Percentiles rank a stretch among this genome's conserved stretches.
These are phyloP conservation scores for Vitis rupestris DNA, from an alignment of 164 flowering plant species.

Conservation along the genomic window DNA sequence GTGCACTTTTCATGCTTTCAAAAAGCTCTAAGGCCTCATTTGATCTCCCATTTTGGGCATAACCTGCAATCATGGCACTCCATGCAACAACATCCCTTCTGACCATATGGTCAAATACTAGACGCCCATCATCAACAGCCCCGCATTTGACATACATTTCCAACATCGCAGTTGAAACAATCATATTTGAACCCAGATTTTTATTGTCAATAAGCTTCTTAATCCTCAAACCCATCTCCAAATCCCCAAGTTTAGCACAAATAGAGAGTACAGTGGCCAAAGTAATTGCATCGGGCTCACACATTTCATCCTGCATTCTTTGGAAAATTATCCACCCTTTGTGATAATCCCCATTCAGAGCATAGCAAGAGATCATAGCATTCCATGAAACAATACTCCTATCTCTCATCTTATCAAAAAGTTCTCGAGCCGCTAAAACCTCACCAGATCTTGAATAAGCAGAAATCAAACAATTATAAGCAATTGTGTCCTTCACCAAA, in stretches of 20 bases:
- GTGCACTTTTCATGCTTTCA: background rate
- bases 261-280: slow-evolving; percentile 44
- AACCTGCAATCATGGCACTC: slow-evolving; percentile 54
- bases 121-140: slow-evolving; percentile 41
- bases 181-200: slow-evolving; percentile 25
- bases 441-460: slow-evolving; percentile 41
- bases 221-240: slow-evolving; percentile 10
- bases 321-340: slow-evolving; percentile 41
- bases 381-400: slow-evolving; percentile 24
- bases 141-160: slow-evolving; percentile 60
- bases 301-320: slow-evolving; percentile 21
- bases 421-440: slow-evolving; percentile 30
- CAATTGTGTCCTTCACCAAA: slow-evolving; percentile 35
- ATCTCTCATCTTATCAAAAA: slow-evolving; percentile 36
- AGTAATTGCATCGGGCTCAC: slow-evolving; percentile 36
- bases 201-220: slow-evolving; percentile 37
- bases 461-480: slow-evolving; percentile 47
- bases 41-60: slow-evolving; percentile 51
- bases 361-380: slow-evolving; percentile 48
- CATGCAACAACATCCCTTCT: slow-evolving; percentile 46
- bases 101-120: slow-evolving; percentile 40
- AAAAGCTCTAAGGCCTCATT: slow-evolving; percentile 49
- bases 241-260: slow-evolving; percentile 43
- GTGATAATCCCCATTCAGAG: slow-evolving; percentile 33
- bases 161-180: slow-evolving; percentile 42